Conservation (phyloP, 495 filamentous ascomycete genomes). For the Aspergillus heteromorphus region DNA sequence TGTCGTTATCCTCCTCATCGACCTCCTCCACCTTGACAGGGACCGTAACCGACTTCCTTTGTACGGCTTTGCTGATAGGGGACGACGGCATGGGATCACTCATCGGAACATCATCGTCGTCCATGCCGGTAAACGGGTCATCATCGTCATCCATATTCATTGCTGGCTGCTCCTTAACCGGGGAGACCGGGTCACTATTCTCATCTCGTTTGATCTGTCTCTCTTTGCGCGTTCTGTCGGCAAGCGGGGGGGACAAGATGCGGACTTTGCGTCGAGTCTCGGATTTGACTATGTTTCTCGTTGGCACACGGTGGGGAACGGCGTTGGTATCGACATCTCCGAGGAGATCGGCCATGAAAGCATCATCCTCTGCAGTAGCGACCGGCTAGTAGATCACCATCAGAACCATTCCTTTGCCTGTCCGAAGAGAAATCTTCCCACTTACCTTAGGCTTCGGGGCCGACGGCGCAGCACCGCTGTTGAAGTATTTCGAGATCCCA, state of each 20-base stretch:
- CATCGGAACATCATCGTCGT: constrained; percentile 69
- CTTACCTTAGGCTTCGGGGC: constrained; percentile 76
- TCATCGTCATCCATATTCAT: constrained; percentile 47
- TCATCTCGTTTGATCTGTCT: constrained; percentile 38
- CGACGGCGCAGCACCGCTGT: constrained; percentile 57
- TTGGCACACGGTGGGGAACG: constrained; percentile 48
- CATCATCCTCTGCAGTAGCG: constrained; percentile 76
- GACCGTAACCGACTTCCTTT: constrained; percentile 59
- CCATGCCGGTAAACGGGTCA: constrained; percentile 42
- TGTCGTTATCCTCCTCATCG: constrained; percentile 72
- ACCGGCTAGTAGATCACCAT: constrained; percentile 26
- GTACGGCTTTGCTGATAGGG: constrained; percentile 71
- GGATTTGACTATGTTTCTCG: constrained; percentile 62
- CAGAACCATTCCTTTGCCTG: background rate
- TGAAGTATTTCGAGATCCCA: constrained; percentile 92
- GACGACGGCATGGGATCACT: constrained; percentile 84
- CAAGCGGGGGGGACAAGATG: constrained; percentile 67
- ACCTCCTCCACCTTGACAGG: constrained; percentile 58
- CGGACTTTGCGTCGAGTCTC: constrained; percentile 72
- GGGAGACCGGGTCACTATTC: constrained; percentile 33
- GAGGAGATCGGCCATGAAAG: constrained; percentile 77
- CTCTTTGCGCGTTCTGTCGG: constrained; percentile 42
- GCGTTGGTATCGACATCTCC: constrained; percentile 85
- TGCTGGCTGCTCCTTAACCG: constrained; percentile 32
- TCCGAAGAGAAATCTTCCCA: background rate